Evolutionary conservation across 2,329 filamentous ascomycete species (phyloP).

Genomic region (Cordyceps sp.): DNA sequence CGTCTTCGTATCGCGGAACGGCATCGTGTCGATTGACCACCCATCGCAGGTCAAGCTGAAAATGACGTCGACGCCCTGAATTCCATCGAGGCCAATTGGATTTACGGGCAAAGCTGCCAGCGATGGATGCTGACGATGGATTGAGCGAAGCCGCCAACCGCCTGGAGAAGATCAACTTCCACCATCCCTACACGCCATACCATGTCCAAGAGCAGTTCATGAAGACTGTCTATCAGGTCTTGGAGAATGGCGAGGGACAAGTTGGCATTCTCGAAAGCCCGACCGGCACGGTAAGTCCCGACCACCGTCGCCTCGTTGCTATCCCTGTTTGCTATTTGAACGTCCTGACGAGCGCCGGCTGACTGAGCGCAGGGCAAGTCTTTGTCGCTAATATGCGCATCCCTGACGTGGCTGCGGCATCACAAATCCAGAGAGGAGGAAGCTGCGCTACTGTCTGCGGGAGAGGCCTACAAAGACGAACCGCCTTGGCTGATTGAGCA

Average conservation of each 20-base stretch:
- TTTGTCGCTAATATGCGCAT: constrained; percentile 74
- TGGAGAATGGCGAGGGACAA: constrained; percentile 54
- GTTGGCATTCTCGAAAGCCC: constrained; percentile 84
- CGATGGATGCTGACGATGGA: constrained; percentile 1
- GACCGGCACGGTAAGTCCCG: constrained; percentile 50
- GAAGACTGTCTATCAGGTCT: constrained; percentile 62
- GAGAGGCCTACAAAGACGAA: constrained; percentile 41
- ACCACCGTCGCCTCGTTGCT: neutral
- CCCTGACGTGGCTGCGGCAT: constrained; percentile 79
- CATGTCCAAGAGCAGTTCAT: constrained; percentile 80
- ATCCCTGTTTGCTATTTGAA: neutral
- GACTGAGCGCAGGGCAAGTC: constrained; percentile 54
- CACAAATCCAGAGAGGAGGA: constrained; percentile 50
- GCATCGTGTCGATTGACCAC: no score
- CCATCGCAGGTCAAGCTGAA: neutral
- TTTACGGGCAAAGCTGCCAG: no score
- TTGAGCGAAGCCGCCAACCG: constrained; percentile 6
- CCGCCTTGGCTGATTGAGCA: constrained; percentile 76
- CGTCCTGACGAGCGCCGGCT: neutral
- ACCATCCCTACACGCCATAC: constrained; percentile 80
- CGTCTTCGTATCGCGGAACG: no score
- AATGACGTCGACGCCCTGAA: no score
- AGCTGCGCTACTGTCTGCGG: constrained; percentile 28
- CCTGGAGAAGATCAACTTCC: constrained; percentile 41
- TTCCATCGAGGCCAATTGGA: no score